Conservation (phyloP, 2,329 filamentous ascomycete species). For the Penicillium olsonii region DNA sequence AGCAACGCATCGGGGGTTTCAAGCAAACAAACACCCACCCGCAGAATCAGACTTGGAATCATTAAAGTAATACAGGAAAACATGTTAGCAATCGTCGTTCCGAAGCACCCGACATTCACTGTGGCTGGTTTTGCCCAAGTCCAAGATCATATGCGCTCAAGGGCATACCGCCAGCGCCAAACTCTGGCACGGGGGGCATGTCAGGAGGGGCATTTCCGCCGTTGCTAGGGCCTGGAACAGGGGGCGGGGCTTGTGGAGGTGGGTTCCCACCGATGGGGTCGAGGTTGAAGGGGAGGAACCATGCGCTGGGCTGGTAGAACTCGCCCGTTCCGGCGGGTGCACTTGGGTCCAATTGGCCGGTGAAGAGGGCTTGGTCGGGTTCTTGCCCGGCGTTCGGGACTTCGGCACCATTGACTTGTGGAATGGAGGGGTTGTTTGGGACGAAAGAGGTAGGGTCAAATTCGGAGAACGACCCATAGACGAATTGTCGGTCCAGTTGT, state of each 20-base stretch:
- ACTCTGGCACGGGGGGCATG: conserved; percentile 11
- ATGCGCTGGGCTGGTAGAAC: conserved; percentile 61
- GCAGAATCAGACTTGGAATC: conserved; percentile 4
- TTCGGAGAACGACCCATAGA: conserved; percentile 70
- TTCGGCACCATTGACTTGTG: conserved; percentile 29
- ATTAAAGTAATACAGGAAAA: conserved; percentile 15
- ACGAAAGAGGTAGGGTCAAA: conserved; percentile 48
- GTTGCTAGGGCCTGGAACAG: conserved; percentile 13
- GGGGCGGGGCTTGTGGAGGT: conserved; percentile 10
- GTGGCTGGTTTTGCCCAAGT: conserved; percentile 22
- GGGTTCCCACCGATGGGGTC: conserved; percentile 55
- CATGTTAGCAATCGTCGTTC: conserved; percentile 13
- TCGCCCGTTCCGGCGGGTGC: conserved; percentile 39
- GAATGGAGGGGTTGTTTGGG: conserved; percentile 29
- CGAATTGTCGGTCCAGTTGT: conserved; percentile 73
- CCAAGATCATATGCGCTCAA: conserved; percentile 32
- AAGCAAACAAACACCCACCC: conserved; percentile 3
- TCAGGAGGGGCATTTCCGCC: conserved; percentile 1
- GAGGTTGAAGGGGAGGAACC: conserved; percentile 93
- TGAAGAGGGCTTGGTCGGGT: conserved; percentile 34
- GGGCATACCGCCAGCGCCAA: conserved; percentile 21
- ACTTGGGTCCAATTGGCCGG: conserved; percentile 36
- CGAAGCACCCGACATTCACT: conserved; percentile 1
- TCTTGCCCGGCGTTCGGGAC: conserved; percentile 19
- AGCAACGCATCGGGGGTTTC: not conserved